Base-by-base conservation (phyloP, 2,329 filamentous ascomycete genomes). In the Aspergillus eucalypticola region DNA sequence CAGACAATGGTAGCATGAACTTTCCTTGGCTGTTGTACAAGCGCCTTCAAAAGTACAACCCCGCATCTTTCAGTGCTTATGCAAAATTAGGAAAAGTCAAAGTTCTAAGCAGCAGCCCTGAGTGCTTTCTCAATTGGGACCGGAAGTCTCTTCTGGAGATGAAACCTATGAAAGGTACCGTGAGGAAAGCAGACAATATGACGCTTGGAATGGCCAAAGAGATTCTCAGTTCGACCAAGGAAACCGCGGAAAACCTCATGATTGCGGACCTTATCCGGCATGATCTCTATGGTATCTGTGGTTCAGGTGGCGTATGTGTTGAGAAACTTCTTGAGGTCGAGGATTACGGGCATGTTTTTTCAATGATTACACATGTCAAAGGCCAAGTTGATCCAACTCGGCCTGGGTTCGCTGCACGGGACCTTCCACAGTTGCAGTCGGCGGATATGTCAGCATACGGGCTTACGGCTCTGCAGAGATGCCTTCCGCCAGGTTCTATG, bases 231-330 rank as follows among this genome's bases (percentile, higher is more conserved):
- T 84, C 91, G 0, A 89, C 90, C 21, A 98, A 98, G 74, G 95
- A 98, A 75, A 88, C 91, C 68, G 94, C 94, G 0, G 94, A 98
- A 79, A 98, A 98, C 71, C 84, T 98, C 23, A 98, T 98, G 95
- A 97, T 98, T 69, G 93, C 96, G 2, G 94, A 98, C 74, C 82
- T 98, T 1, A 95, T 97, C n/a, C 86, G 94, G 0, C 94, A 98
- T 71, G 94, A 98, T 74, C 81, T 98, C 11, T 90, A 96, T 75
- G 87, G 88, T n/a, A 88, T 96, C 8, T 91, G 89, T 62, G 91
- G 90, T 5, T 84, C 89, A 1, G 88, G 87, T 0, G 84, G 85
- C 60, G 92, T 97, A 1, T 74, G 79, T 5, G 92, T 96, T 1
- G 86, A 88, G 13, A 88, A 92, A 58, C 80, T 97, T 23, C 90